Percentiles rank a stretch among this genome's conserved stretches.
Evolutionary conservation across 2,329 filamentous ascomycete genomes (phyloP).

Genomic region (Nemania sp.): DNA sequence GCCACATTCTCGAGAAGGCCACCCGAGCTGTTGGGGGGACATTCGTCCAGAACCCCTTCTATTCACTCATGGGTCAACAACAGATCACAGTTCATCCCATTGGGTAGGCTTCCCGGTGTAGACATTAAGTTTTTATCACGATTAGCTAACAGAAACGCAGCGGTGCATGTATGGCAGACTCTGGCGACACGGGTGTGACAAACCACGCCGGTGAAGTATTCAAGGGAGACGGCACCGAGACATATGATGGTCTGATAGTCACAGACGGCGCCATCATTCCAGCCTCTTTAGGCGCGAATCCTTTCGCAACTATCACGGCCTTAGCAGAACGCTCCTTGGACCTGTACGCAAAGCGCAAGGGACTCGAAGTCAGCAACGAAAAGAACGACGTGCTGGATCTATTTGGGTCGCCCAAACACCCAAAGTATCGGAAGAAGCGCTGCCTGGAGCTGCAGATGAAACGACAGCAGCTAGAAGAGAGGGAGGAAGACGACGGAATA

Average conservation of each 20-base stretch:
- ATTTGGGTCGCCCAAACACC: slow-evolving; percentile 55
- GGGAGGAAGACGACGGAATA: slow-evolving; percentile 45
- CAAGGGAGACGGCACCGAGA: slow-evolving; percentile 53
- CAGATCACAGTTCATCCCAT: slow-evolving; percentile 70
- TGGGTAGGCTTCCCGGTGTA: slow-evolving; percentile 48
- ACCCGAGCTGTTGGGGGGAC: slow-evolving; percentile 64
- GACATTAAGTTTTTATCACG: neutral
- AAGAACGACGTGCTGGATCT: slow-evolving; percentile 57
- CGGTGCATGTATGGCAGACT: slow-evolving; percentile 67
- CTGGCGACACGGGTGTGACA: slow-evolving; percentile 59
- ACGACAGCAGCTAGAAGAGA: slow-evolving; percentile 35
- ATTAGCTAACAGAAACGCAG: slow-evolving; percentile 39
- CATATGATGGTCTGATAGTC: slow-evolving; percentile 62
- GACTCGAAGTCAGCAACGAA: slow-evolving; percentile 51
- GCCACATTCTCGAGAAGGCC: slow-evolving; percentile 56
- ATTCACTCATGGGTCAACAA: slow-evolving; percentile 58
- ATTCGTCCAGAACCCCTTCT: slow-evolving; percentile 62
- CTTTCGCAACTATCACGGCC: slow-evolving; percentile 70
- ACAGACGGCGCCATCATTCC: slow-evolving; percentile 67
- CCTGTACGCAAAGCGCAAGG: slow-evolving; percentile 48
- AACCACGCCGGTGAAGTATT: slow-evolving; percentile 67
- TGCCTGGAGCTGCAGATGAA: slow-evolving; percentile 24
- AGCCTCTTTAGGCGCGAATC: slow-evolving; percentile 66
- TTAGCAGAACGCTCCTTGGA: slow-evolving; percentile 68
- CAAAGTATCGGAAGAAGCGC: slow-evolving; percentile 29